Evolutionary conservation across 2,329 filamentous ascomycete genomes (phyloP).

Genomic region (Beauveria medogensis): DNA sequence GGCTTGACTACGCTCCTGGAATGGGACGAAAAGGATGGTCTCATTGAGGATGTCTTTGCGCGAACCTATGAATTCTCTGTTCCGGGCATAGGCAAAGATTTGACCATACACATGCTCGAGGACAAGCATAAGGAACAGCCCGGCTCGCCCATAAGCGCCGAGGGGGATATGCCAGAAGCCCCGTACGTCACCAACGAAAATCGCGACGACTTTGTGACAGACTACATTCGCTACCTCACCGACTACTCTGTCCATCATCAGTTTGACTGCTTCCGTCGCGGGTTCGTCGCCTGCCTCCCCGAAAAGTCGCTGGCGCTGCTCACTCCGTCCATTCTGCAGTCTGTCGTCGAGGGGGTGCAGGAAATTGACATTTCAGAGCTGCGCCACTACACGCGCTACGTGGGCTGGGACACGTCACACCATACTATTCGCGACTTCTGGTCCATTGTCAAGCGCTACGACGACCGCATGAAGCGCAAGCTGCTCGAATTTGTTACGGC

Average conservation of each 20-base stretch:
- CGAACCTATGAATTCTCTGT: conserved; percentile 81
- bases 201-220: conserved; percentile 66
- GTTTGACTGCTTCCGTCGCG: conserved; percentile 69
- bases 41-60: conserved; percentile 73
- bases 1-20: conserved; percentile 65
- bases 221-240: conserved; percentile 80
- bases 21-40: conserved; percentile 67
- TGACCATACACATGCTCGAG: conserved; percentile 48
- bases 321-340: conserved; percentile 61
- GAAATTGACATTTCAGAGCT: conserved; percentile 72
- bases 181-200: conserved; percentile 75
- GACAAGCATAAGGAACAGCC: conserved; percentile 44
- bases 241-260: conserved; percentile 70
- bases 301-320: conserved; percentile 65
- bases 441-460: conserved; percentile 63
- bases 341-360: conserved; percentile 74
- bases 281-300: conserved; percentile 70
- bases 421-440: conserved; percentile 74
- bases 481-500: conserved; percentile 93
- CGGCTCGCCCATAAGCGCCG: conserved; percentile 30
- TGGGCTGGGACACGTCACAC: conserved; percentile 66
- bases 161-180: conserved; percentile 41
- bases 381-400: conserved; percentile 64
- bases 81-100: conserved; percentile 45
- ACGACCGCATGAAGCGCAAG: conserved; percentile 61